Conservation (phyloP, 1,139 yeast species). For the Yamadazyma spencermartinsiae region DNA sequence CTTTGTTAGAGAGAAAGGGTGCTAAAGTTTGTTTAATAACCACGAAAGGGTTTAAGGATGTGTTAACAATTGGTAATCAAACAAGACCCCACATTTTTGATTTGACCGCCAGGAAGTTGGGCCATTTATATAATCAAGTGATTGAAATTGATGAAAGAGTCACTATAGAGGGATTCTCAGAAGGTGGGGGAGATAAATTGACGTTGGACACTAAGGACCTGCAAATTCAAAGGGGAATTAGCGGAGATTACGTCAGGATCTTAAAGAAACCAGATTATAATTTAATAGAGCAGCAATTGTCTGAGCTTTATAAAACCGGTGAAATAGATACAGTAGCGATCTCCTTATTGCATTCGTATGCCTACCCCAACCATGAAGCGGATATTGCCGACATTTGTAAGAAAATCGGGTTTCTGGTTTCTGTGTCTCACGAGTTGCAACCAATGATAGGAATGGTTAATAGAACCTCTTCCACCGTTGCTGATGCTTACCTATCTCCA, state of each 20-base stretch:
- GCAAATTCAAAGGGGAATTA: constrained; percentile 27
- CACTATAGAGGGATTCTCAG: constrained; percentile 38
- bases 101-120: constrained; percentile 37
- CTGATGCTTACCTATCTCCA: constrained; percentile 47
- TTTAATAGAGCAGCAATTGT: constrained; percentile 24
- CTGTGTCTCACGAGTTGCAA: constrained; percentile 43
- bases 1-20: constrained; percentile 50
- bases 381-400: constrained; percentile 37
- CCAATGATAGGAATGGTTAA: constrained; percentile 49
- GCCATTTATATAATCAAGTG: constrained; percentile 35
- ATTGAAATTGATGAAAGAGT: constrained; percentile 44
- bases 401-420: constrained; percentile 37
- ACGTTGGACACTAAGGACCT: constrained; percentile 22
- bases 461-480: constrained; percentile 45
- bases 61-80: constrained; percentile 43
- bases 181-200: constrained; percentile 41
- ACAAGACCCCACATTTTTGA: constrained; percentile 42
- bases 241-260: constrained; percentile 40
- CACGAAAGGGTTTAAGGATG: constrained; percentile 53
- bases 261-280: constrained; percentile 34
- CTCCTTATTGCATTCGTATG: constrained; percentile 41
- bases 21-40: constrained; percentile 51
- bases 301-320: constrained; percentile 25
- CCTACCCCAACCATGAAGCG: constrained; percentile 41
- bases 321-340: constrained; percentile 36